phyloP scores from a whole-genome alignment of 1,139 yeast genomes.

The Yamadazyma sp. region DNA sequence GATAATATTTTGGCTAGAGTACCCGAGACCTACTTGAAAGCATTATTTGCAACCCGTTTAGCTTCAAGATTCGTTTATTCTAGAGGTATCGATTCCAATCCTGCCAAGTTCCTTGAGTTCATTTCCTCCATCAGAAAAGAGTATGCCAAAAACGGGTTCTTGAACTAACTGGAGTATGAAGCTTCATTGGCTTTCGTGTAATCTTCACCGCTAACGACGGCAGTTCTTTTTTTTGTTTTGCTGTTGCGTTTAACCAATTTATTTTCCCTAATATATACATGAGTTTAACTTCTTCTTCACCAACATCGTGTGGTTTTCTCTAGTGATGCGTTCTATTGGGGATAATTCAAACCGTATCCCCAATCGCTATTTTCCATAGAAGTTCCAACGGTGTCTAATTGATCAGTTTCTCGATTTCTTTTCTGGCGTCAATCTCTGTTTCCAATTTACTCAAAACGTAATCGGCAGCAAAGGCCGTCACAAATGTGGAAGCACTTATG shows the following conservation, averaged over 20 bases:
- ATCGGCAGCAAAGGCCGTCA: slow-evolving; percentile 53
- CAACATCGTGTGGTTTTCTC: background rate
- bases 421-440: slow-evolving; percentile 35
- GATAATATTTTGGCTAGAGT: slow-evolving; percentile 71
- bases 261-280: background rate
- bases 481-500: slow-evolving; percentile 54
- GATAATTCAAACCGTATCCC: no score
- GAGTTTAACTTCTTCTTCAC: background rate
- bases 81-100: slow-evolving; percentile 79
- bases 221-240: no score
- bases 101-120: slow-evolving; percentile 79
- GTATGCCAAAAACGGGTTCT: slow-evolving; percentile 33
- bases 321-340: no score
- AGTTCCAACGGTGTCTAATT: no score
- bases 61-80: slow-evolving; percentile 90
- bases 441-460: slow-evolving; percentile 47
- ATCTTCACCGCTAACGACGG: no score
- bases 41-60: slow-evolving; percentile 86
- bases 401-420: slow-evolving; percentile 12
- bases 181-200: no score
- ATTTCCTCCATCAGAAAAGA: slow-evolving; percentile 50
- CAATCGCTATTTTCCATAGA: no score
- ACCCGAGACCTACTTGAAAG: slow-evolving; percentile 84
- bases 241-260: background rate
- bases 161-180: slow-evolving; percentile 9